Evolutionary conservation across 1,284 basidiomycete genomes (phyloP), one percentile per base, ranked within the genome.

Genomic region (Boletellus deceptivus): DNA sequence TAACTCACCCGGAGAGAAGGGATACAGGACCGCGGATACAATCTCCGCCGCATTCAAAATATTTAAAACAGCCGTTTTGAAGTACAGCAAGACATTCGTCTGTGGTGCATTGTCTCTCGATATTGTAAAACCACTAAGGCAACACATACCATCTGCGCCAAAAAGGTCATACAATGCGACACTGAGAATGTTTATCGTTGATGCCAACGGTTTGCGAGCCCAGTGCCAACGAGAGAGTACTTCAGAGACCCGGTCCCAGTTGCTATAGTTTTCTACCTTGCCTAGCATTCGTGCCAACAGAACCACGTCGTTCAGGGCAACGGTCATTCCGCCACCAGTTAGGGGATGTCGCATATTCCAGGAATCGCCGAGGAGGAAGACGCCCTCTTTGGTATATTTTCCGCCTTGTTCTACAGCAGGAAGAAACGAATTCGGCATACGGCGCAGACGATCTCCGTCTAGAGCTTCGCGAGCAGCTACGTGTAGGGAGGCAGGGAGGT

Each of bases 281-380:
- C 72, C 69, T 0, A 96, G 72, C 53, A 91, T 72, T 25, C 82
- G 72, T 0, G 83, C 78, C 9, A 97, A 75, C 18, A 90, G 64
- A 16, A 93, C 84, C 14, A 89, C 88, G 59, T 97, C 94, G 64
- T 86, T 79, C 50, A 97, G 76, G 2, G 92, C 93, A 39, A 96
- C 93, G 1, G 92, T 94, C 94, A 98, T 98, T 6, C 94, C 94
- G 17, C 93, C 96, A 10, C 97, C 97, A 0, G 96, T 99, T 11
- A 99, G 78, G 0, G 97, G 96, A 71, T 99, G 97, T 1, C 97
- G 89, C 95, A 99, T 99, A 69, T 99, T 99, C 89, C 94, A 96
- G 1, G 96, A 87, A 69, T 99, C 97, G 5, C 97, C 97, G 37
- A 98, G 77, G 50, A 99, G 81, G 56, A 99, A 77, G 8, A 86